Evolutionary conservation across 371 early-diverging fungal genomes (phyloP), one percentile per base, ranked within the genome.

Genomic region (Circinella minor): DNA sequence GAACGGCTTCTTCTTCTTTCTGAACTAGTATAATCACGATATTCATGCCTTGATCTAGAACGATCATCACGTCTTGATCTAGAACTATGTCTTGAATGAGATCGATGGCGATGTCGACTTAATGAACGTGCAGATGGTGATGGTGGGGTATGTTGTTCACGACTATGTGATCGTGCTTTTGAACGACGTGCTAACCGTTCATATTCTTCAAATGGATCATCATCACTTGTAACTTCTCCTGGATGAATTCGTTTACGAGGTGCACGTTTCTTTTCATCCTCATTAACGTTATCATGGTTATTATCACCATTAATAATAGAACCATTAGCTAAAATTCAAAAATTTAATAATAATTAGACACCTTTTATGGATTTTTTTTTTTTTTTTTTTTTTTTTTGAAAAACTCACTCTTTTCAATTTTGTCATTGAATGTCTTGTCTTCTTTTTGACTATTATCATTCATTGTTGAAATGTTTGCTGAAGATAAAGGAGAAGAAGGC

Each of bases 191-290:
- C 68, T 0, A 81, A 61, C 18, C 82, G 70, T 70, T 81, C 82
- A 36, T 81, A 81, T 70, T 81, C 82, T 17, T 65, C 79, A 77
- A 81, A 81, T 4, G 76, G 76, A 49, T 79, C 82, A 18, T 81
- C 79, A 17, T 77, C 79, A 59, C 57, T 39, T 51, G 51, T 14
- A 13, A 51, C 7, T n/a, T 51, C 51, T 8, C 51, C 51, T 46
- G 59, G 54, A 6, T 72, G 51, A 39, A 61, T 64, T 49, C 72
- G 9, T 67, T 69, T 72, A 13, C 65, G 65, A n/a, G 69, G 67
- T 20, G 47, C 36, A 27, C 15, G 64, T 17, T 17, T 11, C 4
- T 34, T 55, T 18, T 54, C 43, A 5, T 55, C 17, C 20, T 51
- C 39, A 9, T 55, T 54, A 13, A 54, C 69, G 36, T 3, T 8